A percentile compares a stretch with the other conserved stretches of the same genome.
phyloP scores from a whole-genome alignment of 2,329 filamentous ascomycete species.

The Curvularia verruculosa region DNA sequence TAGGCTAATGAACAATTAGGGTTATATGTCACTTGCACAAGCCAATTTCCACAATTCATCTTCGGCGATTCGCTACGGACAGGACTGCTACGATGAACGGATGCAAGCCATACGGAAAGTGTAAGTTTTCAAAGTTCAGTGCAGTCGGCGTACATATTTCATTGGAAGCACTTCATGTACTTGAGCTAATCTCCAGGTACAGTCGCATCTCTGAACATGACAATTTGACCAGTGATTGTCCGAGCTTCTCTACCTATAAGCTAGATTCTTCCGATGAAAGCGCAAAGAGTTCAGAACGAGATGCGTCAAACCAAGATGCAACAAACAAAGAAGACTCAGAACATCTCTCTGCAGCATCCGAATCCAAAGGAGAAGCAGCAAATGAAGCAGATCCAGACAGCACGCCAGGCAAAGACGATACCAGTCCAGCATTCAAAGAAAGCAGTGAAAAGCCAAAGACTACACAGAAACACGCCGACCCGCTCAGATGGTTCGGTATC shows the following conservation, averaged over 20 bases:
- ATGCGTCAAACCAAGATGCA: background rate
- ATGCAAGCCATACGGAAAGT: slow-evolving; percentile 67
- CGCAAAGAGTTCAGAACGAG: background rate
- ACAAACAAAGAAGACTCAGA: background rate
- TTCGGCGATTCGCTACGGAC: slow-evolving; percentile 69
- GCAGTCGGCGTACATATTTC: background rate
- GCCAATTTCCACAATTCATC: slow-evolving; percentile 75
- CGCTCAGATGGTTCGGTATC: slow-evolving; percentile 63
- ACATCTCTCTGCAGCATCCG: background rate
- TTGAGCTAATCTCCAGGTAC: background rate
- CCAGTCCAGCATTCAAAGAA: slow-evolving; percentile 1
- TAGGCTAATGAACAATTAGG: slow-evolving; percentile 36
- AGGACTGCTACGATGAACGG: slow-evolving; percentile 73
- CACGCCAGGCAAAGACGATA: background rate
- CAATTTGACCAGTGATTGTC: slow-evolving; percentile 18
- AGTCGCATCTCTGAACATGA: slow-evolving; percentile 9
- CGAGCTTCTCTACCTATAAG: slow-evolving; percentile 9
- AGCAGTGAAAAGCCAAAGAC: slow-evolving; percentile 5
- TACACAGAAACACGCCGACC: slow-evolving; percentile 51
- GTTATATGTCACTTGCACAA: slow-evolving; percentile 65
- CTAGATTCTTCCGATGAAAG: background rate
- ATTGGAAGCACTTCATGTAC: background rate
- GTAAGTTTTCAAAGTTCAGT: slow-evolving; percentile 35
- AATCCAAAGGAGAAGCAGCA: background rate
- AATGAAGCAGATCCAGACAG: background rate